Evolutionary conservation across 805 yeast genomes (phyloP).

Genomic region (Cyberlindnera nakhonratchasimensis): DNA sequence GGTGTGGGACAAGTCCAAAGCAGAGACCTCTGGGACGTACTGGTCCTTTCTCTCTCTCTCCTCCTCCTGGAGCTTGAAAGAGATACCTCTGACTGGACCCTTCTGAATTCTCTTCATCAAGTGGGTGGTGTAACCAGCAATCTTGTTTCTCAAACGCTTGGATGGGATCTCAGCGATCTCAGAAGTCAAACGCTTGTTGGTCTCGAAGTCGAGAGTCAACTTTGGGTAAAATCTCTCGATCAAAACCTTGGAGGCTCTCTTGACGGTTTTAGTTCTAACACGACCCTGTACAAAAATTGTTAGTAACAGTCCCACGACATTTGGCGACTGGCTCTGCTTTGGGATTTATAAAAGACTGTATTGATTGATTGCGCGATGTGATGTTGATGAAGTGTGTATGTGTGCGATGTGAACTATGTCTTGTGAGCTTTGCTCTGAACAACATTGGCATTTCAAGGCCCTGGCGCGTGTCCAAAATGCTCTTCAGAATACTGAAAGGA

Average conservation of each 20-base stretch:
- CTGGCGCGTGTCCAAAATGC: no score
- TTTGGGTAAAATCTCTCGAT: constrained; percentile 99
- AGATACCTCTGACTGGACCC: constrained; percentile 99
- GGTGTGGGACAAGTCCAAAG: constrained; percentile 95
- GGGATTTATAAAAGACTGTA: not conserved
- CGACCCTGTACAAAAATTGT: constrained; percentile 68
- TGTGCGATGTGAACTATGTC: no score
- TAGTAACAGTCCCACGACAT: constrained; percentile 16
- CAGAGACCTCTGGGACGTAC: constrained; percentile 99
- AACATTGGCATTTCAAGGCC: no score
- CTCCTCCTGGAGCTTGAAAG: constrained; percentile 99
- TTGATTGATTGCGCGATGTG: not conserved
- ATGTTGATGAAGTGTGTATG: not conserved
- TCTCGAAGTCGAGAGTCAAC: constrained; percentile 98
- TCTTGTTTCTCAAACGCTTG: constrained; percentile 99
- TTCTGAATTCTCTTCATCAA: constrained; percentile 99
- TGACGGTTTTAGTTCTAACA: constrained; percentile 99
- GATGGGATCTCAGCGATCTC: constrained; percentile 99
- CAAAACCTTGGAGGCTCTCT: constrained; percentile 99
- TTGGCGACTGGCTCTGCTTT: not conserved
- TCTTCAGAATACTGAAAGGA: no score
- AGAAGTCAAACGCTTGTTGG: constrained; percentile 98
- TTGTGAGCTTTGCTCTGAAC: no score
- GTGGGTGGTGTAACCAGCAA: constrained; percentile 99
- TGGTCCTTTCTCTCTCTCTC: constrained; percentile 99